Base-by-base conservation (phyloP, 495 filamentous ascomycete genomes). In the Xylaria flabelliformis region DNA sequence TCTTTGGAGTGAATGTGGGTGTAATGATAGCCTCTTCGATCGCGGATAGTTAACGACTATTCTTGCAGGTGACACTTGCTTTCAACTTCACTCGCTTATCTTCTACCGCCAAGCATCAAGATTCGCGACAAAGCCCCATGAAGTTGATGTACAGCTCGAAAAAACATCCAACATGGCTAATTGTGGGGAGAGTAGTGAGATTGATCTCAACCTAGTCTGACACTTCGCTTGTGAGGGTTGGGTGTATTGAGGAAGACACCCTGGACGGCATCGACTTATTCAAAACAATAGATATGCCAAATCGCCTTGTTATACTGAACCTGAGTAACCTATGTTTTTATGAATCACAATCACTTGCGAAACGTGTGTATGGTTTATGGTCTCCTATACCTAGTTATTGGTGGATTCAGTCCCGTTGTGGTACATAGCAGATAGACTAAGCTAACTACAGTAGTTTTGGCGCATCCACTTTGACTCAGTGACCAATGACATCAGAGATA, bases 401-500 rank as follows among this genome's bases (percentile, higher is more conserved):
- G 19, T 51, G n/a, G 2, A 51, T 0, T 8, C 0, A 50, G 17
- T 17, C 34, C 34, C 4, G 34, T 36, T 36, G 4, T 36, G 34
- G 34, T 36, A 34, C 32, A 34, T 42, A 13, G 41, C 13, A 15
- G 42, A 44, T 17, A 46, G 42, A 46, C 42, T 46, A 42, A 44
- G 50, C 36, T 39, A 39, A 51, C 50, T 51, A 24, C 39, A 44
- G 17, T 62, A 41, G 48, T 21, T 21, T 32, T 6, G 19, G 50
- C 36, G 21, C 13, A 42, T 44, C 65, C 65, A 44, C 39, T 58
- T 39, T 34, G 1, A 17, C 6, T 21, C 15, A 4, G 7, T 44
- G 39, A 8, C 69, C 69, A 71, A 71, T 71, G 21, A 58, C 5
- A 64, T 15, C 4, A 5, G 42, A 53, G 48, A 19, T 65, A 70